Evolutionary conservation across 2,329 filamentous ascomycete genomes (phyloP), one percentile per base, ranked within the genome.

Genomic region (Stachybotrys chartarum): DNA sequence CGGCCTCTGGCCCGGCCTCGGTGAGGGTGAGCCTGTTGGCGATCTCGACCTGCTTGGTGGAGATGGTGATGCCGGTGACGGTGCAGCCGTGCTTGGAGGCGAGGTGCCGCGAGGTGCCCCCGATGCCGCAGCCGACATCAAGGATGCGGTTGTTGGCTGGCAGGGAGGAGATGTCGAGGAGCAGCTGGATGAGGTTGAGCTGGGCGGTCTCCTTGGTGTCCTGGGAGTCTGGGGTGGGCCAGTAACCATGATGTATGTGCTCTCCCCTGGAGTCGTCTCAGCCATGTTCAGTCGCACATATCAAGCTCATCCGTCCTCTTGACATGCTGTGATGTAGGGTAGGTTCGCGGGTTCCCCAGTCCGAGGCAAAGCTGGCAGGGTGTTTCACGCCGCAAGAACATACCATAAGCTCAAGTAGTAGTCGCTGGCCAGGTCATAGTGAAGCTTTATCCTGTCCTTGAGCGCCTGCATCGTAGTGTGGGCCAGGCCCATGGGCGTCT

Each of bases 211-310:
- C 81, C 63, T 84, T 85, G 17, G 61, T 70, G 0, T 75, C 69
- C 55, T 74, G 73, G 55, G 72, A 73, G 55, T 71, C 71, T 51
- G 65, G 63, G 3, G 74, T 73, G 30, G 78, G 74, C 72, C 82
- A 85, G 65, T 84, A 83, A 54, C 82, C 82, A 59, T 85, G 82
- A 63, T 85, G 82, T 63, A 85, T 84, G 61, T 85, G 82, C 63
- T 84, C 81, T 54, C 82, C 82, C 81, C 80, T 83, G 50, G 42
- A 56, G 39, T 50, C 44, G 46, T 48, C 6, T 17, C 14, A 42
- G 35, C 5, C 14, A 42, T 42, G 14, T 42, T 10, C 35, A 14
- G 10, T 3, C 10, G 8, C 35, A 42, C 14, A 42, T 14, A 2
- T 42, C 35, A 42, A 10, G 35, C 14, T 14, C 10, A 10, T 10